Evolutionary conservation across 768 basidiomycete species (phyloP), one percentile per base, ranked within the genome.

Genomic region (Tylopilus subfusipes): DNA sequence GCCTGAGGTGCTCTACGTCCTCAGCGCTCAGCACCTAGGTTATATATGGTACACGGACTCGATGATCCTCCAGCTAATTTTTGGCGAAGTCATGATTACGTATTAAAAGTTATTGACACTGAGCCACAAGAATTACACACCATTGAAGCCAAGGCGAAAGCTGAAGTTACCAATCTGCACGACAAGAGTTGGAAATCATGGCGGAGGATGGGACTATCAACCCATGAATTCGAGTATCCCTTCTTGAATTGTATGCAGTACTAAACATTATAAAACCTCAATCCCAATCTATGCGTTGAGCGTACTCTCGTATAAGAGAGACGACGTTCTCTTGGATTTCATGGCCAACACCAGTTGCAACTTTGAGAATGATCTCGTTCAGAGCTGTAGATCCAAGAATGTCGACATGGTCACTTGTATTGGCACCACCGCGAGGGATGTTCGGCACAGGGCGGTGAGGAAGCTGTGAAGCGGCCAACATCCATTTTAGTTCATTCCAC

Each of bases 321-420:
- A 90, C 86, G 59, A 84, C 84, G 46, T 65, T 75, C 54, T 93
- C 85, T 56, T 80, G 66, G 29, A 94, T 74, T 63, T 91, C 85
- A 54, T 89, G 71, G 3, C 85, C 89, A 14, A 77, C 82, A 0
- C 96, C 96, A 6, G 93, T 87, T 29, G 88, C 95, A 8, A 97
- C 87, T 70, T 92, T 87, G 29, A 97, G 69, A 53, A 98, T 82
- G n/a, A 97, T 84, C 67, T 93, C 90, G 69, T 96, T 98, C 54
- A 98, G 65, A 13, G 81, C 79, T 0, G 83, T 87, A 11, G 90
- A 86, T 8, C 95, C 84, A 24, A 86, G 76, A 50, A 92, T 82
- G 69, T 92, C 95, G 31, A 98, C 85, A 64, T 97, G 93, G 67
- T 96, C 92, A 44, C 88, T 84, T 1, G 95, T 96, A 56, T 88